Conservation (phyloP, 2,329 filamentous ascomycete genomes). For the Amylocarpus encephaloides region DNA sequence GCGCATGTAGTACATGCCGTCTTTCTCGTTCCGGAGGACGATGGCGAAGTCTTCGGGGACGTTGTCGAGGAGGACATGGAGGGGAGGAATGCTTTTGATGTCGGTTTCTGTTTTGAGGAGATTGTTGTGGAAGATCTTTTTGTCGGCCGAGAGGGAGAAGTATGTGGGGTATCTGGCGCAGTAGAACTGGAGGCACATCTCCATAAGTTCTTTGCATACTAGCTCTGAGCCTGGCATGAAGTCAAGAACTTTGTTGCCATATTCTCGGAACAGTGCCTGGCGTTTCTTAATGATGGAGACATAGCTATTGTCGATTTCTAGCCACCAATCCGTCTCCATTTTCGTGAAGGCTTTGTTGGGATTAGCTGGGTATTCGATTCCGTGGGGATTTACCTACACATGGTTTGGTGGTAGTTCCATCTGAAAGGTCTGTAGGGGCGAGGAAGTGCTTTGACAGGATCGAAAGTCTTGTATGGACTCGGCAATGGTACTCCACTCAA, state of each 20-base stretch:
- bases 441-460: slow-evolving; percentile 60
- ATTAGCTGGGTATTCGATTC: slow-evolving; percentile 7
- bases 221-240: slow-evolving; percentile 69
- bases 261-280: slow-evolving; percentile 53
- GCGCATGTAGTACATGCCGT: slow-evolving; percentile 67
- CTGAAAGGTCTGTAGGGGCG: slow-evolving; percentile 76
- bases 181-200: slow-evolving; percentile 77
- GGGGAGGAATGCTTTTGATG: slow-evolving; percentile 54
- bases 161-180: slow-evolving; percentile 69
- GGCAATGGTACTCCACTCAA: slow-evolving; percentile 72
- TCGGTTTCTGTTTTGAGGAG: slow-evolving; percentile 59
- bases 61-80: slow-evolving; percentile 67
- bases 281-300: slow-evolving; percentile 60
- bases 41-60: slow-evolving; percentile 81
- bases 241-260: slow-evolving; percentile 60
- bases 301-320: slow-evolving; percentile 79
- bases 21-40: slow-evolving; percentile 62
- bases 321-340: slow-evolving; percentile 77
- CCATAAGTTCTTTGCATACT: slow-evolving; percentile 80
- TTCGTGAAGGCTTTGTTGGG: slow-evolving; percentile 61
- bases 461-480: slow-evolving; percentile 54
- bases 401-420: slow-evolving; percentile 84
- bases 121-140: slow-evolving; percentile 57
- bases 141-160: slow-evolving; percentile 54
- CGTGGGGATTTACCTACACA: slow-evolving; percentile 56